Base-by-base conservation (phyloP, 306 rosid genomes). In the Pachyrhizus erosus region DNA sequence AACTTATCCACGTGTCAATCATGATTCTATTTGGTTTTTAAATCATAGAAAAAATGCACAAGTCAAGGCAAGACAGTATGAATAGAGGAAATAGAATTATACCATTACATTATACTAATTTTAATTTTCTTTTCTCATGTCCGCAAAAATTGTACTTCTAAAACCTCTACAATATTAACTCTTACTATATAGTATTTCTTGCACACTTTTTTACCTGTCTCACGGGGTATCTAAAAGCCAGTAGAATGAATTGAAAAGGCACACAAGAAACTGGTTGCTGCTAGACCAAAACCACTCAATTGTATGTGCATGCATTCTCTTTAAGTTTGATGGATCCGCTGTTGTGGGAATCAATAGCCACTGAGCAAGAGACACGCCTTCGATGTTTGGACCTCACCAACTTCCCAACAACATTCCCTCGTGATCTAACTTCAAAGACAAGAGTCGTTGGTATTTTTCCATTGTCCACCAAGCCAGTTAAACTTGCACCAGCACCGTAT, bases 401-500 rank as follows among this genome's bases (percentile, higher is more conserved):
- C 92, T 87, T 86, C 80, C 97, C 94, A 20, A 91, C 91, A 48
- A 91, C 91, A 81, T 82, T 73, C 17, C 94, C 97, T 65, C 51
- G 73, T 0, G 96, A 89, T 52, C 71, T 84, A 15, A 95, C 83
- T 45, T 93, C 94, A 64, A 93, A 91, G 66, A 85, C 78, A 70
- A 95, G 93, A 62, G 3, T 79, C 92, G 88, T 55, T 21, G 97
- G 88, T 34, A 95, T 75, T 71, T 74, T 89, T 52, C 91, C 89
- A 20, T 72, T 78, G 75, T 79, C 85, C 23, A 80, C 78, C 18
- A 73, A 75, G 14, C 26, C 91, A 5, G 73, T 88, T 15, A 95
- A 79, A 89, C 89, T 89, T 3, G 89, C 93, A 51, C 98, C 93
- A 21, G 94, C 97, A 5, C 98, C 98, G 76, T 91, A 95, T 26